Percentiles rank a stretch among this genome's conserved stretches.
Conservation (phyloP, 2,329 filamentous ascomycete species). For the Trichoderma koningii region DNA sequence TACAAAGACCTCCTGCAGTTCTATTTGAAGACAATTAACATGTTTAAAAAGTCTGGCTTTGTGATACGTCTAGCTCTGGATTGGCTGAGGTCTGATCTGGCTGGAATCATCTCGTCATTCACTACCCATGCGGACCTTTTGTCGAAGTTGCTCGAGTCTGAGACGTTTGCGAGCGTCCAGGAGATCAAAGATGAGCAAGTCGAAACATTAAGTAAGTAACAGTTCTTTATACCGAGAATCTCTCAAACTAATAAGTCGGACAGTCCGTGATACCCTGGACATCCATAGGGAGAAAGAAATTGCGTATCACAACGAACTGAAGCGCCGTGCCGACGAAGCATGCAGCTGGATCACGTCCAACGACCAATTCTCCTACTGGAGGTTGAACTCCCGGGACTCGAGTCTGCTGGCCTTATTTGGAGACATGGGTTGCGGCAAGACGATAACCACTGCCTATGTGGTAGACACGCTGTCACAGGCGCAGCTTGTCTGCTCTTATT, state of each 20-base stretch:
- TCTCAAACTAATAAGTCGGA: background rate
- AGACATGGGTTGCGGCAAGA: constrained; percentile 25
- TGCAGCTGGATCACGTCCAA: constrained; percentile 20
- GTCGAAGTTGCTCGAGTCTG: constrained; percentile 2
- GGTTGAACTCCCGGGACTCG: background rate
- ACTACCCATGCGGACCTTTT: background rate
- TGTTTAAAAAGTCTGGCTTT: constrained; percentile 7
- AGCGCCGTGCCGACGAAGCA: constrained; percentile 14
- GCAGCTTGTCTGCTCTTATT: constrained; percentile 21
- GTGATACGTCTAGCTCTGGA: background rate
- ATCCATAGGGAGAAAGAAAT: constrained; percentile 11
- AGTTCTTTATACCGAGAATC: background rate
- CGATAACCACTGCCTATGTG: constrained; percentile 24
- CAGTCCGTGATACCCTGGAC: constrained; percentile 25
- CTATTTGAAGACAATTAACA: constrained; percentile 6
- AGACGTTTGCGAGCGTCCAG: constrained; percentile 13
- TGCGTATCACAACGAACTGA: constrained; percentile 20
- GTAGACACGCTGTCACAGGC: constrained; percentile 11
- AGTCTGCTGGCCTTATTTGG: constrained; percentile 18
- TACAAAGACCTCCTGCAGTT: constrained; percentile 24
- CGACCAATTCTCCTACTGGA: constrained; percentile 14
- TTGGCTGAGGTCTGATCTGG: background rate
- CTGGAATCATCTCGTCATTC: constrained; percentile 9
- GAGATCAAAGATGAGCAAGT: constrained; percentile 24
- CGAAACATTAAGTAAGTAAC: background rate